A percentile compares a stretch with the other conserved stretches of the same genome.
phyloP scores from a whole-genome alignment of 1,284 basidiomycete genomes.

The Papiliotrema nemorosa region DNA sequence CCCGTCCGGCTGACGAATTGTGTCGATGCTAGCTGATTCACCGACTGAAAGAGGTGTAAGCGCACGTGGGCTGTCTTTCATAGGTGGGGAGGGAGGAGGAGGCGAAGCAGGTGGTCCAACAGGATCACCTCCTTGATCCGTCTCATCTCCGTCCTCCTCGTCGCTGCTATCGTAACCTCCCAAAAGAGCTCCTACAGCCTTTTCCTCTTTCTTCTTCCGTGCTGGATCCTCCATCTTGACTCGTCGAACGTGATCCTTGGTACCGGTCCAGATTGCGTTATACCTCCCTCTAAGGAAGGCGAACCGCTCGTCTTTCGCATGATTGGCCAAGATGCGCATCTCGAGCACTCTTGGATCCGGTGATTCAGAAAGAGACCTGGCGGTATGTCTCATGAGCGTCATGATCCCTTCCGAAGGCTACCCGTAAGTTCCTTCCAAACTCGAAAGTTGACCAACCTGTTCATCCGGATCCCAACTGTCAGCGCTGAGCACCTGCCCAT shows the following conservation, averaged over 20 bases:
- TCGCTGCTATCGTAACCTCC: slow-evolving; percentile 46
- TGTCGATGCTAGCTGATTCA: neutral
- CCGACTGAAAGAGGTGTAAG: slow-evolving; percentile 14
- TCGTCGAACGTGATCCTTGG: slow-evolving; percentile 14
- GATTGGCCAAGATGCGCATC: slow-evolving; percentile 80
- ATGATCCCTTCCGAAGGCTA: slow-evolving; percentile 66
- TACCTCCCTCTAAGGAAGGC: slow-evolving; percentile 74
- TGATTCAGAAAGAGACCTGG: slow-evolving; percentile 61
- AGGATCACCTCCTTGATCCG: slow-evolving; percentile 8
- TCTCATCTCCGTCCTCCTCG: slow-evolving; percentile 17
- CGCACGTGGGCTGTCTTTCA: slow-evolving; percentile 2
- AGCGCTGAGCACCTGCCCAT: slow-evolving; percentile 20
- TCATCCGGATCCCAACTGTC: slow-evolving; percentile 67
- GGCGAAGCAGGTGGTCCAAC: slow-evolving; percentile 1
- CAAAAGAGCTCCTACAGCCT: slow-evolving; percentile 31
- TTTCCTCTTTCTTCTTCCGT: slow-evolving; percentile 13
- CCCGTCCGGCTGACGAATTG: neutral
- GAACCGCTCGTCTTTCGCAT: slow-evolving; percentile 66
- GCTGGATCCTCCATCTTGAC: slow-evolving; percentile 9
- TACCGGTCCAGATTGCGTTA: slow-evolving; percentile 59
- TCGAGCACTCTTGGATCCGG: slow-evolving; percentile 73
- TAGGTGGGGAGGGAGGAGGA: slow-evolving; percentile 10
- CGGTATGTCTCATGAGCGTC: slow-evolving; percentile 71
- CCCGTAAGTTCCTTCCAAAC: neutral
- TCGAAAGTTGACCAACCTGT: slow-evolving; percentile 53